Percentiles rank a stretch among this genome's conserved stretches.
phyloP scores from a whole-genome alignment of 2,329 filamentous ascomycete genomes.

The Hortaea sp. region DNA sequence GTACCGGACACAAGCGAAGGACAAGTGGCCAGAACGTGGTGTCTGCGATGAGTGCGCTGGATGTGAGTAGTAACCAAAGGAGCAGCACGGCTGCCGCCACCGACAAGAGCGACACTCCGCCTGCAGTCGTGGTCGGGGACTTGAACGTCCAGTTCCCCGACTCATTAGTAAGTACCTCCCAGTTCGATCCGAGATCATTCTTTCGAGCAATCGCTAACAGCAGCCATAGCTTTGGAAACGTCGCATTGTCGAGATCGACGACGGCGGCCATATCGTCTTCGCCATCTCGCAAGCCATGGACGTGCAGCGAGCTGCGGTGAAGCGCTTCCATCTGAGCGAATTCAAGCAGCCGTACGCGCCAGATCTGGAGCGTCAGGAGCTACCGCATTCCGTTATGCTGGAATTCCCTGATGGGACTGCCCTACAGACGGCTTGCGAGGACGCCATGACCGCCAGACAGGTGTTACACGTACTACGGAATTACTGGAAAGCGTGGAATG shows the following conservation, averaged over 20 bases:
- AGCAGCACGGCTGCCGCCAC: slow-evolving; percentile 1
- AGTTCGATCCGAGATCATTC: not conserved
- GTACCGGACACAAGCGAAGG: slow-evolving; percentile 32
- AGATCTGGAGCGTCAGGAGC: slow-evolving; percentile 83
- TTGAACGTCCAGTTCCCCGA: slow-evolving; percentile 97
- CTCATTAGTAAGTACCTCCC: slow-evolving; percentile 48
- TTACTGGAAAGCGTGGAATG: slow-evolving; percentile 20
- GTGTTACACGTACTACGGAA: slow-evolving; percentile 31
- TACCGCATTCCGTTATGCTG: slow-evolving; percentile 71
- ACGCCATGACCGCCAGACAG: slow-evolving; percentile 42
- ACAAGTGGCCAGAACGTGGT: slow-evolving; percentile 16
- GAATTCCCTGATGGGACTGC: slow-evolving; percentile 49
- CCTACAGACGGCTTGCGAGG: slow-evolving; percentile 54
- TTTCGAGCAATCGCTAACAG: not conserved
- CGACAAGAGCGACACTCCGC: slow-evolving; percentile 29
- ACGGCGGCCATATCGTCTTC: slow-evolving; percentile 72
- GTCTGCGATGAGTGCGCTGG: not conserved
- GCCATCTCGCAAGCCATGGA: slow-evolving; percentile 53
- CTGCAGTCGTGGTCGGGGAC: slow-evolving; percentile 67
- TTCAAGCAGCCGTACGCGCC: slow-evolving; percentile 72
- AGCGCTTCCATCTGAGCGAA: slow-evolving; percentile 72
- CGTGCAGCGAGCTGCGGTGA: slow-evolving; percentile 20
- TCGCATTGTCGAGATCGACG: slow-evolving; percentile 75
- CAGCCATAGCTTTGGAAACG: slow-evolving; percentile 70
- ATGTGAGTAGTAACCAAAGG: not conserved